These are phyloP conservation scores for Boletellus ananas DNA, from an alignment of 768 basidiomycete genomes.

Conservation along the genomic window DNA sequence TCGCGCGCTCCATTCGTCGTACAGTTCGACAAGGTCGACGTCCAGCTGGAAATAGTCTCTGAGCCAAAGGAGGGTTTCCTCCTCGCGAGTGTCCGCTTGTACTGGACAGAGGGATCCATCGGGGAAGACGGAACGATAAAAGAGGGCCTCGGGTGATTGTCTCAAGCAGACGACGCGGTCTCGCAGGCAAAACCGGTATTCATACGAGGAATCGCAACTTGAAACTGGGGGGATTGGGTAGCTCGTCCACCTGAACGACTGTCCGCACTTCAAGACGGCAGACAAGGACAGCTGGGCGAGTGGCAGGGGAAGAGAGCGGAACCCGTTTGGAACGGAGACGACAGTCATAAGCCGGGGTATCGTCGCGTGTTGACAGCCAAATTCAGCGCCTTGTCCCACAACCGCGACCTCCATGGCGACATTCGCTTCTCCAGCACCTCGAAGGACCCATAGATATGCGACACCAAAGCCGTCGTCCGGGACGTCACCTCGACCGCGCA, in stretches of 20 bases:
- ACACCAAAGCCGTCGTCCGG: conserved; percentile 24
- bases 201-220: conserved; percentile 34
- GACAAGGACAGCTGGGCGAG: conserved; percentile 71
- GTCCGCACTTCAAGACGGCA: conserved; percentile 77
- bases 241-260: conserved; percentile 80
- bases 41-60: conserved; percentile 88
- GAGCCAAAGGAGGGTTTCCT: conserved; percentile 72
- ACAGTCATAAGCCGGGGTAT: conserved; percentile 10
- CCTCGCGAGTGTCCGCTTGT: conserved; percentile 40
- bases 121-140: conserved; percentile 71
- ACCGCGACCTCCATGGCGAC: conserved; percentile 35
- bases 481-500: conserved; percentile 27
- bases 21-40: conserved; percentile 65
- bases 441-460: conserved; percentile 41
- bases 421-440: conserved; percentile 60
- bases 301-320: conserved; percentile 57
- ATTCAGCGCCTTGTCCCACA: neutral
- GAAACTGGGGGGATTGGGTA: conserved; percentile 28
- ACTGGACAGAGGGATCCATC: conserved; percentile 31
- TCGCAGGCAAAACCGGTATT: conserved; percentile 75
- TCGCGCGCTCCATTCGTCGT: conserved; percentile 65
- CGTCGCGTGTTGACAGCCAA: conserved; percentile 9
- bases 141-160: conserved; percentile 60
- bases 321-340: conserved; percentile 34
- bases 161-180: conserved; percentile 84